Evolutionary conservation across 2,329 filamentous ascomycete genomes (phyloP).

Genomic region (Aspergillus awamori): DNA sequence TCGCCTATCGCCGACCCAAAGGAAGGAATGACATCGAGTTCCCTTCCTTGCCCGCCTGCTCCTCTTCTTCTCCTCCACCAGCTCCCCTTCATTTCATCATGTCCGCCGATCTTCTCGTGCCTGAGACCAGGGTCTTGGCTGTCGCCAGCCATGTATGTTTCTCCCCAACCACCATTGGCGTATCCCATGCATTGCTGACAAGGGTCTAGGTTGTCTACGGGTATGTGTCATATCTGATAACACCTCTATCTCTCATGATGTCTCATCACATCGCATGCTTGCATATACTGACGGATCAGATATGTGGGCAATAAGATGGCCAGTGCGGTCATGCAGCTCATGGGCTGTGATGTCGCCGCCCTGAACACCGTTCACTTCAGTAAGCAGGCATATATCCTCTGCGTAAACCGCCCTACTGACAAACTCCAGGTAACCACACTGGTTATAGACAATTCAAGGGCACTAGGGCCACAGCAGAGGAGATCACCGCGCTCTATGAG

Average conservation of each 20-base stretch:
- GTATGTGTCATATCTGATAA: conserved; percentile 24
- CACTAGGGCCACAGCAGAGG: conserved; percentile 75
- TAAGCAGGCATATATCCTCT: conserved; percentile 50
- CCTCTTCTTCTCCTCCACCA: conserved; percentile 9
- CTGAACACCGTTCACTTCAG: conserved; percentile 98
- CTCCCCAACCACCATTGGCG: conserved; percentile 3
- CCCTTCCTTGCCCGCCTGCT: neutral
- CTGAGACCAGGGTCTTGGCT: conserved; percentile 74
- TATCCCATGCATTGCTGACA: conserved; percentile 7
- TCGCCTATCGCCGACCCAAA: conserved; percentile 11
- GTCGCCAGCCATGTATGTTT: conserved; percentile 85
- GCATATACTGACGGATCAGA: conserved; percentile 51
- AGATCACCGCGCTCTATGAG: conserved; percentile 81
- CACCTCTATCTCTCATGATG: neutral
- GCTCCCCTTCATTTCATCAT: conserved; percentile 25
- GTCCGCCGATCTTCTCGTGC: conserved; percentile 48
- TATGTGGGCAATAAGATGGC: conserved; percentile 99
- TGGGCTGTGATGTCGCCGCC: conserved; percentile 91
- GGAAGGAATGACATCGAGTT: neutral
- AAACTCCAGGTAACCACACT: conserved; percentile 79
- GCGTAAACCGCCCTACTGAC: neutral
- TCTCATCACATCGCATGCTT: neutral
- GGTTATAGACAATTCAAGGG: conserved; percentile 89
- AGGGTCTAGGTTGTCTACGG: conserved; percentile 38
- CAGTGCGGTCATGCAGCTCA: conserved; percentile 87